Percentiles rank a stretch among this genome's conserved stretches.
Conservation (phyloP, 1,284 basidiomycete species). For the Papiliotrema terrestris region DNA sequence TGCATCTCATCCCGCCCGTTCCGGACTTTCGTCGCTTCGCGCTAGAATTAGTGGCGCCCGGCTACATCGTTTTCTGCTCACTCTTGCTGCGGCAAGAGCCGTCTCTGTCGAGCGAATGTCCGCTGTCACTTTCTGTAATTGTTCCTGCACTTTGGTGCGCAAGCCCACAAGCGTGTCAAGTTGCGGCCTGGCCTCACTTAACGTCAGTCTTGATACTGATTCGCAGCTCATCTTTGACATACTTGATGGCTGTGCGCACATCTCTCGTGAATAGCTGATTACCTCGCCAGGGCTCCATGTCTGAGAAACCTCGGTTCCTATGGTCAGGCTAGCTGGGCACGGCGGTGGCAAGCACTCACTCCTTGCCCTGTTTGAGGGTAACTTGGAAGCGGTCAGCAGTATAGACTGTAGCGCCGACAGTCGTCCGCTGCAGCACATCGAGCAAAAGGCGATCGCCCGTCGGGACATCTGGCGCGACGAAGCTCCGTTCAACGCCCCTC, state of each 20-base stretch:
- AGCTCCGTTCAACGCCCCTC: constrained; percentile 64
- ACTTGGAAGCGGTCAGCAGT: neutral
- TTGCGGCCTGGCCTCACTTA: too few relatives aligned
- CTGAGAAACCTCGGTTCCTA: too few relatives aligned
- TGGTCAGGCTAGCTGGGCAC: too few relatives aligned
- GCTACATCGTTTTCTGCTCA: too few relatives aligned
- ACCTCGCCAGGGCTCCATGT: neutral
- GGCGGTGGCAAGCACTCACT: neutral
- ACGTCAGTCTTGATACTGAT: too few relatives aligned
- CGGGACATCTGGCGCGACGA: constrained; percentile 62
- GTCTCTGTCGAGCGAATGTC: neutral
- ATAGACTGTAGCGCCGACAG: neutral
- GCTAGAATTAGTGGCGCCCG: too few relatives aligned
- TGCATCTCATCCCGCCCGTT: too few relatives aligned
- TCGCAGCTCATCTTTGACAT: neutral
- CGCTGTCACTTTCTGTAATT: neutral
- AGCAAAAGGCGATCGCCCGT: constrained; percentile 54
- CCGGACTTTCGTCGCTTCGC: too few relatives aligned
- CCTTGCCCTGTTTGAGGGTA: neutral
- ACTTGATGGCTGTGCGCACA: neutral
- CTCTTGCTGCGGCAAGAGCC: neutral
- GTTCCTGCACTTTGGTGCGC: neutral
- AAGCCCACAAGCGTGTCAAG: too few relatives aligned
- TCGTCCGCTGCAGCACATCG: neutral
- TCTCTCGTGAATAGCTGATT: constrained; percentile 1